Conservation (phyloP, 257 asterid species). For the Galeopsis tetrahit region DNA sequence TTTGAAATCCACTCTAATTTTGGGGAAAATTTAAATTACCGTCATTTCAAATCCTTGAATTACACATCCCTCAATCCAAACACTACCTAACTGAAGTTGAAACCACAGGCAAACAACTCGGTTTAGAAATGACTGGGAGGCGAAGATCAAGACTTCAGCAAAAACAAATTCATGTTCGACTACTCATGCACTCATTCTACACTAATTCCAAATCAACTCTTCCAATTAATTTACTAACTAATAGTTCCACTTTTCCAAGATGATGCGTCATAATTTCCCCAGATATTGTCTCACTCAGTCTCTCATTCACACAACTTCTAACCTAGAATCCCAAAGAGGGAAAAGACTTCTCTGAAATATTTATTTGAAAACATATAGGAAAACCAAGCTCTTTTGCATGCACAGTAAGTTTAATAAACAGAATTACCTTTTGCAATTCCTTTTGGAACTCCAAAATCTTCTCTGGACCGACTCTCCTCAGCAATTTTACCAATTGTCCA, state of each 20-base stretch:
- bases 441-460: constrained; percentile 77
- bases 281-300: constrained; percentile 3
- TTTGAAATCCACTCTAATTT: not conserved
- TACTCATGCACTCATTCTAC: not conserved
- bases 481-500: constrained; percentile 74
- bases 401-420: not conserved
- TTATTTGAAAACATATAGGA: not conserved
- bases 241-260: not conserved
- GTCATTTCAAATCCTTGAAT: constrained; percentile 4
- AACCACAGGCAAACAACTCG: not conserved
- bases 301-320: constrained; percentile 12
- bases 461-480: constrained; percentile 56
- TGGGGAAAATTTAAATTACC: not conserved
- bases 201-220: not conserved
- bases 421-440: constrained; percentile 73
- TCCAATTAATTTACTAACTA: not conserved
- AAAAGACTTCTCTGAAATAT: constrained; percentile 7
- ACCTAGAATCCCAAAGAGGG: not conserved
- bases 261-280: not conserved
- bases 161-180: not conserved
- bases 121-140: constrained; percentile 16
- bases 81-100: not conserved
- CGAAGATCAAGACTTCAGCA: not conserved
- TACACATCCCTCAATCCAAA: not conserved
- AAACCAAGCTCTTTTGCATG: constrained; percentile 6